Percentiles rank a stretch among this genome's conserved stretches.
phyloP scores from a whole-genome alignment of 2,329 filamentous ascomycete genomes.

The Chalara sp. region DNA sequence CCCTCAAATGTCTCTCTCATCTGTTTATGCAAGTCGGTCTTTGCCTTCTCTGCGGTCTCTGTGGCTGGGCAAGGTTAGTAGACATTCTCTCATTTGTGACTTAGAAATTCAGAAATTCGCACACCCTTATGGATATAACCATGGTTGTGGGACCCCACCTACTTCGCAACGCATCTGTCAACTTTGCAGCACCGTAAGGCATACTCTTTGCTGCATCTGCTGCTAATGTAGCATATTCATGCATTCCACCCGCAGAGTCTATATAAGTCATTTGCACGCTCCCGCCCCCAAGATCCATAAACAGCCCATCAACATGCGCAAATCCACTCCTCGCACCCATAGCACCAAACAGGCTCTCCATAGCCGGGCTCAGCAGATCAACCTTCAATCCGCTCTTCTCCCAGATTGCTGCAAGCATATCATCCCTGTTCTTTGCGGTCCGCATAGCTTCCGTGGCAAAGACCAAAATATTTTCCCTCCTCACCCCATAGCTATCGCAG shows the following conservation, averaged over 20 bases:
- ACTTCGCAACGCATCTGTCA: conserved; percentile 42
- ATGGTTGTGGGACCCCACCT: too few species aligned
- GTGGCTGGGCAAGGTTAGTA: conserved; percentile 11
- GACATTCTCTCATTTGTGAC: too few species aligned
- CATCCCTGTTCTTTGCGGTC: conserved; percentile 65
- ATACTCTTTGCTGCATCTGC: conserved; percentile 49
- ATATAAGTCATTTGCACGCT: conserved; percentile 61
- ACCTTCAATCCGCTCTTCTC: conserved; percentile 60
- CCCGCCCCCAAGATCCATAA: conserved; percentile 80
- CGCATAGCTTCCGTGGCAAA: conserved; percentile 88
- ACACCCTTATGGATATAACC: too few species aligned
- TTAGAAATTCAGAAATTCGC: too few species aligned
- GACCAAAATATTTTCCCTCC: conserved; percentile 57
- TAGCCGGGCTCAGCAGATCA: conserved; percentile 66
- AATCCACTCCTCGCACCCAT: conserved; percentile 77
- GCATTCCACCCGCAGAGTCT: conserved; percentile 40
- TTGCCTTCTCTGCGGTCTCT: conserved; percentile 36
- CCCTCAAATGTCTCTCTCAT: conserved; percentile 54
- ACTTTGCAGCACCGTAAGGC: conserved; percentile 53
- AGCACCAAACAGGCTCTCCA: conserved; percentile 78
- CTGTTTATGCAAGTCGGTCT: conserved; percentile 39
- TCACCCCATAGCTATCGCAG: conserved; percentile 64
- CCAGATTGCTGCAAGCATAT: conserved; percentile 61
- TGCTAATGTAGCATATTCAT: conserved; percentile 36
- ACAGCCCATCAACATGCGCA: conserved; percentile 62